Evolutionary conservation across 805 yeast species (phyloP).

Genomic region (Candida sphagnicola): DNA sequence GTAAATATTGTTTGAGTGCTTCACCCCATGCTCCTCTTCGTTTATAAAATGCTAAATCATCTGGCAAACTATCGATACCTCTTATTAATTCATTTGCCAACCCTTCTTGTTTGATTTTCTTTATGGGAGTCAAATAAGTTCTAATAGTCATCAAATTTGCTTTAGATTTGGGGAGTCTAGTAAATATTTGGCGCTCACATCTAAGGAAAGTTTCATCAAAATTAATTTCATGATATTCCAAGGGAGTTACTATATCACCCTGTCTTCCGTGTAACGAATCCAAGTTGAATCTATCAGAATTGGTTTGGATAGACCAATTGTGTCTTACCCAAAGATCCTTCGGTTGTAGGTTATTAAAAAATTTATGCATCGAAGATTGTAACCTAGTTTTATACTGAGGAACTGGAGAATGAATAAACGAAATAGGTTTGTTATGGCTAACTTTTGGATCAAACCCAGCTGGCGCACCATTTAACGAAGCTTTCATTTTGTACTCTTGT

Average conservation of each 20-base stretch:
- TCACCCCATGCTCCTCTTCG: slow-evolving; percentile 35
- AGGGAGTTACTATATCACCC: slow-evolving; percentile 21
- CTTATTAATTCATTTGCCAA: slow-evolving; percentile 22
- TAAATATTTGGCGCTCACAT: slow-evolving; percentile 34
- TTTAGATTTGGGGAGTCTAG: slow-evolving; percentile 31
- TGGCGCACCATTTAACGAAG: slow-evolving; percentile 60
- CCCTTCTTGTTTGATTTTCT: slow-evolving; percentile 28
- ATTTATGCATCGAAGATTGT: slow-evolving; percentile 61
- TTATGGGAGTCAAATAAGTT: slow-evolving; percentile 32
- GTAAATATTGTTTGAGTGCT: slow-evolving; percentile 30
- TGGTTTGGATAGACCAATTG: slow-evolving; percentile 71
- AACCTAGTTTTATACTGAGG: slow-evolving; percentile 60
- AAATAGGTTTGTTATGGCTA: slow-evolving; percentile 50
- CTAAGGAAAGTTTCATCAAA: slow-evolving; percentile 32
- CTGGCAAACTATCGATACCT: slow-evolving; percentile 36
- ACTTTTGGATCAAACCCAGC: slow-evolving; percentile 67
- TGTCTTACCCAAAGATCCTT: slow-evolving; percentile 56
- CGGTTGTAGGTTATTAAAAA: slow-evolving; percentile 53
- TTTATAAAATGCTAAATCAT: slow-evolving; percentile 35
- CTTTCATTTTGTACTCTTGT: slow-evolving; percentile 57
- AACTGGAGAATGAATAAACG: slow-evolving; percentile 65
- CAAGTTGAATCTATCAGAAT: slow-evolving; percentile 30
- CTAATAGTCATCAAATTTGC: slow-evolving; percentile 36
- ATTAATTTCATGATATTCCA: slow-evolving; percentile 26
- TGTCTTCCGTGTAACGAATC: slow-evolving; percentile 29